Evolutionary conservation across 1,139 yeast genomes (phyloP).

Genomic region (Sugiyamaella sp.): DNA sequence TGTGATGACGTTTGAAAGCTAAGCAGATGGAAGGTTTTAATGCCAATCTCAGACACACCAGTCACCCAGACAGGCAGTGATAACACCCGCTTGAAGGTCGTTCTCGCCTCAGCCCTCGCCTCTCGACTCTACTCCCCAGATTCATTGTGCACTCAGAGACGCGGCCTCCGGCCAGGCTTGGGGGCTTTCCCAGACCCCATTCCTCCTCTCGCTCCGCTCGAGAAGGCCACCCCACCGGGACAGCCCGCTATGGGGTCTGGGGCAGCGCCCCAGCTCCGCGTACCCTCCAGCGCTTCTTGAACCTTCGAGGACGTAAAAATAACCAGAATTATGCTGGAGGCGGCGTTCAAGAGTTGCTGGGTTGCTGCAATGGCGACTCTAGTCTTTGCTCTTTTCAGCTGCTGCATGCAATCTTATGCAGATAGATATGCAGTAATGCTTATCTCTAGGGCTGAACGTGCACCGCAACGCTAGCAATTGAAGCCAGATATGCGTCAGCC

Average conservation of each 20-base stretch:
- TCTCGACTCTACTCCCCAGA: too few species aligned
- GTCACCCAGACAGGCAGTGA: slow-evolving; percentile 1
- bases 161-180: slow-evolving; percentile 4
- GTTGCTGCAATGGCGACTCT: too few species aligned
- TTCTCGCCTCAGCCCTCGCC: too few species aligned
- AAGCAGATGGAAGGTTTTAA: neutral
- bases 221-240: neutral
- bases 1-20: slow-evolving; percentile 7
- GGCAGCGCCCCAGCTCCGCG: neutral
- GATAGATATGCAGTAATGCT: too few species aligned
- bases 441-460: too few species aligned
- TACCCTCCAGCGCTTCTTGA: neutral
- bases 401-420: too few species aligned
- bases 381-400: too few species aligned
- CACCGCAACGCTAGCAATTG: too few species aligned
- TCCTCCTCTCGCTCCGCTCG: neutral
- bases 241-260: neutral
- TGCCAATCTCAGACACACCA: neutral
- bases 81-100: neutral
- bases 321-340: too few species aligned
- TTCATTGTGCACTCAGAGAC: too few species aligned
- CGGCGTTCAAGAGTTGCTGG: too few species aligned
- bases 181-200: neutral
- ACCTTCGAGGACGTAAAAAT: neutral
- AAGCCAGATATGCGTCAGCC: too few species aligned